Conservation (phyloP, 495 filamentous ascomycete species). For the Tuber calosporum region DNA sequence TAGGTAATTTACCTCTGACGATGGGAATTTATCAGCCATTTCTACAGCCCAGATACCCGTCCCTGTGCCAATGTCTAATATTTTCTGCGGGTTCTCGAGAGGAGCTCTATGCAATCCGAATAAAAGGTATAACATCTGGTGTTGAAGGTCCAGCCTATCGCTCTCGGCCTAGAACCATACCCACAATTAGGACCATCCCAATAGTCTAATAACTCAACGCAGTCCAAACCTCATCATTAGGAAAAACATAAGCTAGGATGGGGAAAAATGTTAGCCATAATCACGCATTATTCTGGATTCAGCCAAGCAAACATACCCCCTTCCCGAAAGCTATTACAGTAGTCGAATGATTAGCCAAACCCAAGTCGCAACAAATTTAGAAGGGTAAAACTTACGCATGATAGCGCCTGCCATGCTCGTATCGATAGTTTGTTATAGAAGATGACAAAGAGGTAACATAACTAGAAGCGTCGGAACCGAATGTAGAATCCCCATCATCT, state of each 20-base stretch:
- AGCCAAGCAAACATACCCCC: slow-evolving; percentile 4
- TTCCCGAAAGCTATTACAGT: slow-evolving; percentile 9
- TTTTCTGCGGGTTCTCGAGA: slow-evolving; percentile 48
- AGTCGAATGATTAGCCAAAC: neutral
- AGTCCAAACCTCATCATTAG: slow-evolving; percentile 28
- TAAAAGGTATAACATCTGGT: slow-evolving; percentile 53
- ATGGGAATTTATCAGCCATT: slow-evolving; percentile 19
- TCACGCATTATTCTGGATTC: no score
- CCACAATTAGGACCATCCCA: neutral
- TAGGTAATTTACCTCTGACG: neutral
- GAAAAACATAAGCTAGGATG: slow-evolving; percentile 17
- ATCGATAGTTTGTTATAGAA: slow-evolving; percentile 18
- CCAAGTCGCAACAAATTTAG: neutral
- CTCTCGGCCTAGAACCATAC: neutral
- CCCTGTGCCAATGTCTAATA: slow-evolving; percentile 60
- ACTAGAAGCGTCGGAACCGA: neutral
- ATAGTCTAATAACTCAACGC: neutral
- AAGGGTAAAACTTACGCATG: slow-evolving; percentile 11
- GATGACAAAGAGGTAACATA: neutral
- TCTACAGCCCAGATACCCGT: slow-evolving; percentile 65
- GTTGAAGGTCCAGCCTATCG: slow-evolving; percentile 54
- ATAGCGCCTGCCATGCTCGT: slow-evolving; percentile 29
- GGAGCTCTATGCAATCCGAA: slow-evolving; percentile 55
- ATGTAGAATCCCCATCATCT: neutral
- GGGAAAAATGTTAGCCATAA: neutral